Evolutionary conservation across 768 basidiomycete species (phyloP), one percentile per base, ranked within the genome.

Genomic region (Phaeotremella skinneri): DNA sequence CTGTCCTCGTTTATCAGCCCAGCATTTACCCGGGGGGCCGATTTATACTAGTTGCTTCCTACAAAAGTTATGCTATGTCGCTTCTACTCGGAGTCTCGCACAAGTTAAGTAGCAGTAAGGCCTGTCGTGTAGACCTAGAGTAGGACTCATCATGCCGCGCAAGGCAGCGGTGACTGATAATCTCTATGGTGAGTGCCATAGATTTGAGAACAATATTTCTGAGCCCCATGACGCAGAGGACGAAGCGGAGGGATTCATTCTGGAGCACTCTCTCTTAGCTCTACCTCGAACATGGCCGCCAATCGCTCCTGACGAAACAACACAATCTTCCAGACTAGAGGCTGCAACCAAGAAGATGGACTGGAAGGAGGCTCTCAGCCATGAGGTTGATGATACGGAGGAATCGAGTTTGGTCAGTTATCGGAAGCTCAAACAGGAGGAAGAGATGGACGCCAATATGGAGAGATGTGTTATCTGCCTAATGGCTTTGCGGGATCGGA

Each of bases 381-480:
- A 49, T 25, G 60, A 65, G 37, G 67, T 64, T 27, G 67, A 68
- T 34, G 69, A 68, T 41, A 56, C 61, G n/a, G 49, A 59, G 21
- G 62, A 58, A 31, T 41, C 62, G 14, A 61, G 57, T 16, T 23
- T 57, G 7, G 34, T 34, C 34, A 52, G 37, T 29, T 23, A 25
- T 48, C 13, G 34, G 31, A 55, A 21, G 32, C 21, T 34, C 21
- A 55, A 60, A 43, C 14, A 51, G 9, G 63, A 73, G 2, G 80
- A 76, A 3, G 80, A 80, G 2, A 73, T 78, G 0, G 79, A 81
- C 4, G 83, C 82, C 45, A 64, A 73, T 41, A 54, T 42, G 49
- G 84, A 86, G 23, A 80, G 85, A 66, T 97, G 92, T 71, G 85
- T 87, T 58, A 94, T 97, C 31, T 97, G 92, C 68, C 79, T 97